A percentile compares a stretch with the other conserved stretches of the same genome.
phyloP scores from a whole-genome alignment of 768 basidiomycete genomes.

The Leucocoprinus leucothites region DNA sequence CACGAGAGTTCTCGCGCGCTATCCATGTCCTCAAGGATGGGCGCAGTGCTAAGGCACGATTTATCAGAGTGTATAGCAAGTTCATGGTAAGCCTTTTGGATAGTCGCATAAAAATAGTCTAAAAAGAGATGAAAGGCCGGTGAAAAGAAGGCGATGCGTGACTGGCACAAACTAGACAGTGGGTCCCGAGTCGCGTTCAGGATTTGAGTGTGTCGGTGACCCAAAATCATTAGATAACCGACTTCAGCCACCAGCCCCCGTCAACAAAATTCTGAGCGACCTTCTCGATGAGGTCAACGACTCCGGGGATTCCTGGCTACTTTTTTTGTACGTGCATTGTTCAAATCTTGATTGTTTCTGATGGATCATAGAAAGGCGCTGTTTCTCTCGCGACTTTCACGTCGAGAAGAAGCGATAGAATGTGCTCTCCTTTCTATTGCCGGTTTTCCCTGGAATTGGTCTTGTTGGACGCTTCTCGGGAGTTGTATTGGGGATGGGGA shows the following conservation, averaged over 20 bases:
- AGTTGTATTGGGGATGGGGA: constrained; percentile 79
- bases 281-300: constrained; percentile 59
- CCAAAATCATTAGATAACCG: constrained; percentile 49
- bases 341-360: constrained; percentile 8
- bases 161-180: constrained; percentile 86
- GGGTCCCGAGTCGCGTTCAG: constrained; percentile 21
- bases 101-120: neutral
- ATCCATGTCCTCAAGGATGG: constrained; percentile 62
- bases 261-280: constrained; percentile 54
- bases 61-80: constrained; percentile 75
- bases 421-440: constrained; percentile 70
- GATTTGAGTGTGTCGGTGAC: neutral
- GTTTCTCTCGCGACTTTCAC: constrained; percentile 73
- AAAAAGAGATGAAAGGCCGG: constrained; percentile 50
- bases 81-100: constrained; percentile 67
- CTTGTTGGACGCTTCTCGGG: constrained; percentile 81
- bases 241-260: constrained; percentile 63
- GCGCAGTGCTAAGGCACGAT: constrained; percentile 68
- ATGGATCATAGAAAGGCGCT: constrained; percentile 64
- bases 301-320: constrained; percentile 72
- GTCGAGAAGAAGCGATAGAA: constrained; percentile 86
- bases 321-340: constrained; percentile 64
- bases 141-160: constrained; percentile 78
- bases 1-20: constrained; percentile 76
- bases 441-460: constrained; percentile 92